These are phyloP conservation scores for Penicillium sp. DNA, from an alignment of 2,329 filamentous ascomycete genomes.

Conservation along the genomic window DNA sequence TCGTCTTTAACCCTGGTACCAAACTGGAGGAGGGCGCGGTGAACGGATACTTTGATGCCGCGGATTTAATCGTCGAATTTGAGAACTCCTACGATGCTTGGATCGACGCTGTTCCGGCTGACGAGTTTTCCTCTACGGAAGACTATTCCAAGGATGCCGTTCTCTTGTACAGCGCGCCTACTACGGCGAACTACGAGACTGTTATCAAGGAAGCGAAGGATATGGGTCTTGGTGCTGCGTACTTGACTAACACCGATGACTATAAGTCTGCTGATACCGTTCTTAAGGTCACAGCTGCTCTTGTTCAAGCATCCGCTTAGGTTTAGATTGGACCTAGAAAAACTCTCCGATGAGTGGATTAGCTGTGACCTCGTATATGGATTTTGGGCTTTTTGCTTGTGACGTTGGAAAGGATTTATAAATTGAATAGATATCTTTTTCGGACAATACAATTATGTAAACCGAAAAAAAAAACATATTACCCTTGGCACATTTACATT, in stretches of 20 bases:
- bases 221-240: slow-evolving; percentile 20
- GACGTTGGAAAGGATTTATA: background rate
- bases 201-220: slow-evolving; percentile 11
- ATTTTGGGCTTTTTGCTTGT: background rate
- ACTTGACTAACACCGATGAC: slow-evolving; percentile 14
- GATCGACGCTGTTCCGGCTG: background rate
- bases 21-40: slow-evolving; percentile 7
- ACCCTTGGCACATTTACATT: background rate
- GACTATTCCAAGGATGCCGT: slow-evolving; percentile 15
- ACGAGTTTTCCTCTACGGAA: slow-evolving; percentile 3
- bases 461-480: background rate
- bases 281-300: slow-evolving; percentile 12
- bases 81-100: slow-evolving; percentile 19
- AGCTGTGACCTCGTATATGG: no score
- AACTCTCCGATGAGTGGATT: background rate
- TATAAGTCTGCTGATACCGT: slow-evolving; percentile 11
- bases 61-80: slow-evolving; percentile 21
- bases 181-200: slow-evolving; percentile 1
- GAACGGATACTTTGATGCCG: slow-evolving; percentile 14
- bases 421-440: background rate
- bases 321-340: background rate
- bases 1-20: slow-evolving; percentile 20
- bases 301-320: background rate
- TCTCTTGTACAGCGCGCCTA: slow-evolving; percentile 11
- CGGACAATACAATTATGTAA: background rate